Evolutionary conservation across 768 basidiomycete species (phyloP), one percentile per base, ranked within the genome.

Genomic region (Suillus brevipes): DNA sequence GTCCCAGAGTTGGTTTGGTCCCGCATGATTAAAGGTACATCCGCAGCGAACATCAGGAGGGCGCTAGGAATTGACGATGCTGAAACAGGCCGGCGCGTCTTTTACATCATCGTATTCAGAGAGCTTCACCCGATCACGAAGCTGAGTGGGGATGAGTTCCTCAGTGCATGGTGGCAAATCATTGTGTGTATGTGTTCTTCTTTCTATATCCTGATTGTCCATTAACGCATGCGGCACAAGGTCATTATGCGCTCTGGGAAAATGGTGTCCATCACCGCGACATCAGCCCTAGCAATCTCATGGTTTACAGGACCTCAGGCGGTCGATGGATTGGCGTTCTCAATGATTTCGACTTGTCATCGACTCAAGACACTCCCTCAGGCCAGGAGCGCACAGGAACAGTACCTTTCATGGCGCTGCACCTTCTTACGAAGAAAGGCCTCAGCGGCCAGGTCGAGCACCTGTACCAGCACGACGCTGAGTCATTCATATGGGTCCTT

Each of bases 321-420:
- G 61, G 55, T 31, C 23, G 20, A 23, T 40, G 25, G 6, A 63
- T 50, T 36, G 67, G 66, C 6, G 59, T 68, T 7, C 52, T 68
- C 8, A 67, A 67, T 13, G 55, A 67, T 47, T 68, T 61, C 14
- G 67, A 67, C 59, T 64, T 31, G 25, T 60, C 42, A 14, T 45
- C 31, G 16, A 50, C 16, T 28, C 42, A 0, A 36, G 37, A 25
- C 5, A 25, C 0, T 18, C 13, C 16, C 5, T 58, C 6, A 23
- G 23, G 18, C 20, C 23, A 42, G 16, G 62, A 67, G 57, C 59
- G 60, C 23, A 67, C 67, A 13, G 66, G 67, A 6, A 68, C 60
- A 3, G 37, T 57, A 7, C 66, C 67, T 2, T 68, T 64, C 37
- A 64, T 67, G 67, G 28, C 59, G 0, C 16, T 61, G 0, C 59